Conservation (phyloP, 345 rosid genomes). For the Boechera retrofracta region DNA sequence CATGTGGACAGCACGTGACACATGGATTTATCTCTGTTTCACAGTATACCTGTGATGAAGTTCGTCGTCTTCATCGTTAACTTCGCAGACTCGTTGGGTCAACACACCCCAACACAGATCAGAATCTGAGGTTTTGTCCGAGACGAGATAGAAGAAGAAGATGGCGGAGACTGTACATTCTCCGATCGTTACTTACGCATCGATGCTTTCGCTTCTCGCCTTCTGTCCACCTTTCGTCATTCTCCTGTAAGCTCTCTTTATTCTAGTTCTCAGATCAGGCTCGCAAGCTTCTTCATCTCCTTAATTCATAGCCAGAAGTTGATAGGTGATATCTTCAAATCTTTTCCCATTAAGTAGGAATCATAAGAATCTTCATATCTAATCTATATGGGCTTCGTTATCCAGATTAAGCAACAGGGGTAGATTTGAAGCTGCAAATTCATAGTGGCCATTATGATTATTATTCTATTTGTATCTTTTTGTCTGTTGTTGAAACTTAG, state of each 20-base stretch:
- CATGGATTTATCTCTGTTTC: not conserved
- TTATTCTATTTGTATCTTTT: not conserved
- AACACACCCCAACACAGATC: slow-evolving; percentile 21
- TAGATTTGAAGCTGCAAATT: not conserved
- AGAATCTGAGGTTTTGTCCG: slow-evolving; percentile 10
- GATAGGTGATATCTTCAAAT: not conserved
- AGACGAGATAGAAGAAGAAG: slow-evolving; percentile 15
- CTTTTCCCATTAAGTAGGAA: not conserved
- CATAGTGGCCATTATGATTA: not conserved
- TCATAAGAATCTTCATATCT: not conserved
- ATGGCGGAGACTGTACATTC: slow-evolving; percentile 79
- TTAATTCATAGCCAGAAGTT: not conserved
- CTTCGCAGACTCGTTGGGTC: slow-evolving; percentile 29
- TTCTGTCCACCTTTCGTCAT: slow-evolving; percentile 95
- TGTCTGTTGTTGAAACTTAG: not conserved
- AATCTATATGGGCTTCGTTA: no score
- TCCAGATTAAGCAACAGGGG: not conserved
- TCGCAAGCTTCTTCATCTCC: not conserved
- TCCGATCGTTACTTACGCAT: slow-evolving; percentile 70
- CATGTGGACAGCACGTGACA: slow-evolving; percentile 22
- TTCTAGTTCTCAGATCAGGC: slow-evolving; percentile 21
- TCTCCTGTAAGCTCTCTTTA: slow-evolving; percentile 64
- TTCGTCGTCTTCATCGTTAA: slow-evolving; percentile 28
- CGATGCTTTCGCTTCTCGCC: slow-evolving; percentile 80
- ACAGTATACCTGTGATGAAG: slow-evolving; percentile 9